Evolutionary conservation across 2,329 filamentous ascomycete species (phyloP).

Genomic region (Cryphonectria nitschkei): DNA sequence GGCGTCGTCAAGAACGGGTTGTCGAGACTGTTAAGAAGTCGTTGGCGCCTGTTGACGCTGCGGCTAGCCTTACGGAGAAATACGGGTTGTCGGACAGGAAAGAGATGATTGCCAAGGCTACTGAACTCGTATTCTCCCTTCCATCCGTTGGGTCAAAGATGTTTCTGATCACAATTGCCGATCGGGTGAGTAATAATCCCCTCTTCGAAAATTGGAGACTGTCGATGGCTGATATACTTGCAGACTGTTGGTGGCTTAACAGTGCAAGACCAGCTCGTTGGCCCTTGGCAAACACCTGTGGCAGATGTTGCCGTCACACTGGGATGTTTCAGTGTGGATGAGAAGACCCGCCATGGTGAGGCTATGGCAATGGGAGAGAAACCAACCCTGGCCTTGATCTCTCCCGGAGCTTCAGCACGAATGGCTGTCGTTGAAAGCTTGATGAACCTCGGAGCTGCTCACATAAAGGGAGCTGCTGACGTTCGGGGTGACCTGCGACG

Average conservation of each 20-base stretch:
- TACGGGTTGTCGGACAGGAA: constrained; percentile 46
- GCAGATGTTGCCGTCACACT: constrained; percentile 92
- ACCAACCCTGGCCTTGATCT: constrained; percentile 86
- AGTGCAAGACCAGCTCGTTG: constrained; percentile 91
- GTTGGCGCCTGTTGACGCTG: constrained; percentile 73
- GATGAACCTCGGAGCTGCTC: constrained; percentile 85
- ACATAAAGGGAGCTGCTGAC: constrained; percentile 47
- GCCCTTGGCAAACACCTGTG: constrained; percentile 93
- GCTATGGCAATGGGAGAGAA: constrained; percentile 99
- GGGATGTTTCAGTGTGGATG: constrained; percentile 70
- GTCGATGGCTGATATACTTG: constrained; percentile 1
- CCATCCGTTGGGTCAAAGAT: constrained; percentile 95
- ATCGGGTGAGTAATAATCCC: constrained; percentile 52
- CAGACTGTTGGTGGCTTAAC: constrained; percentile 83
- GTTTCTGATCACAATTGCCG: constrained; percentile 95
- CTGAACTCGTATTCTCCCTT: constrained; percentile 79
- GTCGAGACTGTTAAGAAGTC: constrained; percentile 71
- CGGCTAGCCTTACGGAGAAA: constrained; percentile 65
- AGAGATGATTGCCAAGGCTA: constrained; percentile 58
- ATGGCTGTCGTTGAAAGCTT: constrained; percentile 96
- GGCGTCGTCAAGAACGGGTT: constrained; percentile 76
- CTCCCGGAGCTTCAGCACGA: constrained; percentile 83
- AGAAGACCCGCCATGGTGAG: constrained; percentile 78
- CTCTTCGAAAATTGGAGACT: neutral
- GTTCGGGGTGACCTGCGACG: constrained; percentile 70